phyloP scores from a whole-genome alignment of 176 grass and related monocot species.

The Carex littledalei region DNA sequence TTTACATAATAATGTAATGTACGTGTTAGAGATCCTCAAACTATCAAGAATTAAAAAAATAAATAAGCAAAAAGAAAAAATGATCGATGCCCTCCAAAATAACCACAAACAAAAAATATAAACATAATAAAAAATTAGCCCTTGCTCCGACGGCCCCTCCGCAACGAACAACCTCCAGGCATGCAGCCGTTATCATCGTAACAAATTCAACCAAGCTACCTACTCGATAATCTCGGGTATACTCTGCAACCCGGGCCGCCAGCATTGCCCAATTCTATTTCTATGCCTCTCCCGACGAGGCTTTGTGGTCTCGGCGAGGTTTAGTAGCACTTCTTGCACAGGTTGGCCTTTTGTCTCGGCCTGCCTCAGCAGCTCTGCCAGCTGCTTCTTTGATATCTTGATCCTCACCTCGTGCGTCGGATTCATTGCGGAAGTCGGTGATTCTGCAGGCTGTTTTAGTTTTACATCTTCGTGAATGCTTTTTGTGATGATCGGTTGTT shows the following conservation, averaged over 20 bases:
- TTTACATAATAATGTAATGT: not conserved
- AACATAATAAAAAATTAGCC: not conserved
- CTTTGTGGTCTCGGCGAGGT: conserved; percentile 35
- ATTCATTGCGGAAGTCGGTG: not conserved
- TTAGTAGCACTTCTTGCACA: conserved; percentile 22
- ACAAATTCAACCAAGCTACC: too few species aligned
- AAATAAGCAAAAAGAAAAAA: not conserved
- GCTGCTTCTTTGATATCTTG: conserved; percentile 63
- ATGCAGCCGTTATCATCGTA: too few species aligned
- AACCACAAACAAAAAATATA: not conserved
- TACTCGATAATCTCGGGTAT: conserved; percentile 47
- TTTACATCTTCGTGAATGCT: not conserved
- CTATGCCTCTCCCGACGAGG: conserved; percentile 25
- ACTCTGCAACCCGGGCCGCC: conserved; percentile 53
- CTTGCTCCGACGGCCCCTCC: not conserved
- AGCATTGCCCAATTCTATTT: conserved; percentile 28
- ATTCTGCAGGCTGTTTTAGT: not conserved
- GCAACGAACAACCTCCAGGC: not conserved
- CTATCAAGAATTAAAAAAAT: not conserved
- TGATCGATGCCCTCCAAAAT: not conserved
- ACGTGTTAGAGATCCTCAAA: conserved; percentile 2
- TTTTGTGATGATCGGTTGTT: not conserved
- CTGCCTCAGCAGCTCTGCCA: conserved; percentile 43
- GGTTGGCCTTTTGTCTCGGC: conserved; percentile 28
- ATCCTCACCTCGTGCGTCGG: conserved; percentile 41